These are phyloP conservation scores for Pulveroboletus sp. DNA, from an alignment of 1,284 basidiomycete genomes.

Conservation along the genomic window DNA sequence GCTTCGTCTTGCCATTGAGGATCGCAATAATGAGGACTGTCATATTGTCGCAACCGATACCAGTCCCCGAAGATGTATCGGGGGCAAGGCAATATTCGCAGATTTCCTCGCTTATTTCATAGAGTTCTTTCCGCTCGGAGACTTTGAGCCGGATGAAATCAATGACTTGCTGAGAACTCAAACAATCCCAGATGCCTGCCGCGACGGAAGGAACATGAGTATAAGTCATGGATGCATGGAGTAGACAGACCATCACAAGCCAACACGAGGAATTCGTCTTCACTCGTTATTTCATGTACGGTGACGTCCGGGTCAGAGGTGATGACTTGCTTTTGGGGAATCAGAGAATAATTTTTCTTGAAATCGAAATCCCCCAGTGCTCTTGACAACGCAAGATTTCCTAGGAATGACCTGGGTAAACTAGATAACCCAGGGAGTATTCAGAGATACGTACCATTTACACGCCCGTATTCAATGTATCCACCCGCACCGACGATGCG, in stretches of 20 bases:
- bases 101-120: constrained; percentile 85
- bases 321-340: constrained; percentile 92
- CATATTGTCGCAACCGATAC: constrained; percentile 99
- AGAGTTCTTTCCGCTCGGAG: constrained; percentile 78
- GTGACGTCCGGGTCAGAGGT: constrained; percentile 94
- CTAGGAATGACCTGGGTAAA: constrained; percentile 43
- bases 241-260: constrained; percentile 87
- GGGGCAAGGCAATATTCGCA: constrained; percentile 95
- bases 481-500: constrained; percentile 95
- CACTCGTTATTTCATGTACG: constrained; percentile 75
- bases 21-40: constrained; percentile 91
- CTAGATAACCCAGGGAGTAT: background rate
- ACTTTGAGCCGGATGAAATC: constrained; percentile 87
- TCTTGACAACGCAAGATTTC: constrained; percentile 93
- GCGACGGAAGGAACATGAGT: constrained; percentile 12
- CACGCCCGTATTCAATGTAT: constrained; percentile 95
- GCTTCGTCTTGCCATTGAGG: constrained; percentile 82
- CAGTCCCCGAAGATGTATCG: constrained; percentile 86
- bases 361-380: constrained; percentile 99
- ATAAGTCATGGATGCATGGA: background rate
- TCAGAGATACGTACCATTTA: constrained; percentile 73
- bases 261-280: constrained; percentile 95
- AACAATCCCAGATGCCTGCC: constrained; percentile 97
- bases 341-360: constrained; percentile 87
- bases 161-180: constrained; percentile 91